These are phyloP conservation scores for Flaveria robusta DNA, from an alignment of 129 eudicot genomes.

Conservation along the genomic window DNA sequence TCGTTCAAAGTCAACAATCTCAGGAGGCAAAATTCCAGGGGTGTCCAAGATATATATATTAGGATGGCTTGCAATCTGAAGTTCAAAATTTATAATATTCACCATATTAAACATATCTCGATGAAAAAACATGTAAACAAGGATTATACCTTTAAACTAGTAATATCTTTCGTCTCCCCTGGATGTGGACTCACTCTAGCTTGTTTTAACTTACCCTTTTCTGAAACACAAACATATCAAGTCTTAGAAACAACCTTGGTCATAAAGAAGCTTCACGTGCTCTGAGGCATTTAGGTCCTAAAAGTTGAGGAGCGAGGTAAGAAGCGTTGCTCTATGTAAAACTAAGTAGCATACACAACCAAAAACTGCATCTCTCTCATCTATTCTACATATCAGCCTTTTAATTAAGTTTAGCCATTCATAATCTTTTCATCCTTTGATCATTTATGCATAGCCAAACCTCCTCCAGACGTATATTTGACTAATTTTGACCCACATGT, in stretches of 20 bases:
- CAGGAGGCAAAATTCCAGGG: conserved; percentile 82
- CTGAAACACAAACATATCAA: conserved; percentile 39
- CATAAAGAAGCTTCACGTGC: too few species aligned
- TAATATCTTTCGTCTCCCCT: conserved; percentile 73
- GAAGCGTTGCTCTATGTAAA: too few species aligned
- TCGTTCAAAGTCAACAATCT: conserved; percentile 50
- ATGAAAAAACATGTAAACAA: conserved; percentile 4
- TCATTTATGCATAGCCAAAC: too few species aligned
- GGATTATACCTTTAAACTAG: conserved; percentile 66
- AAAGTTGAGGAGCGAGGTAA: too few species aligned
- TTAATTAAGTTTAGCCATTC: too few species aligned
- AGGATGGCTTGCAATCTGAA: conserved; percentile 91
- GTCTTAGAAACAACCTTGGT: conserved; percentile 9
- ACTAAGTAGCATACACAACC: too few species aligned
- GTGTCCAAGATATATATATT: conserved; percentile 77
- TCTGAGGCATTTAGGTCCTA: too few species aligned
- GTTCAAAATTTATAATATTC: conserved; percentile 17
- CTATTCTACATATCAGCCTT: too few species aligned
- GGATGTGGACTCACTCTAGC: conserved; percentile 71
- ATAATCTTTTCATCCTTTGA: too few species aligned
- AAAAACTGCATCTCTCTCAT: too few species aligned
- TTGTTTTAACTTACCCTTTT: conserved; percentile 84
- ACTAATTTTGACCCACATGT: too few species aligned
- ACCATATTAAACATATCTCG: neutral
- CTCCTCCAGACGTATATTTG: too few species aligned